Evolutionary conservation across 1,284 basidiomycete species (phyloP).

Genomic region (Mycena citricolor): DNA sequence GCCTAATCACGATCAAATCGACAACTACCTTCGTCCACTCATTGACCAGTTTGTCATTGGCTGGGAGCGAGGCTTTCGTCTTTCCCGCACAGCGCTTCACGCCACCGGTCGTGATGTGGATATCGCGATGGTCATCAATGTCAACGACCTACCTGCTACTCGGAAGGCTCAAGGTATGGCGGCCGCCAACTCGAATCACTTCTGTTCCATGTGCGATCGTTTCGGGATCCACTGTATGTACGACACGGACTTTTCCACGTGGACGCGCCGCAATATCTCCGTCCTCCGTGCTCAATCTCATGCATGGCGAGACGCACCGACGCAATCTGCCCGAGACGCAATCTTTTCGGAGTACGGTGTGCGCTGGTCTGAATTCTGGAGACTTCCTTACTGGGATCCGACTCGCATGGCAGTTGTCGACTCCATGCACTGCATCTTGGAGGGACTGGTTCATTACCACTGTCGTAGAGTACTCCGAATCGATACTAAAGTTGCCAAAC

Average conservation of each 20-base stretch:
- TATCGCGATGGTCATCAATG: constrained; percentile 25
- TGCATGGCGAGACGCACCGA: constrained; percentile 31
- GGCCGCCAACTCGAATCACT: constrained; percentile 24
- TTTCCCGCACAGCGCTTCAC: constrained; percentile 20
- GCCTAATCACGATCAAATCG: constrained; percentile 24
- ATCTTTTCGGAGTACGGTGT: constrained; percentile 31
- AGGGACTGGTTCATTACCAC: constrained; percentile 30
- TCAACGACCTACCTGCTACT: constrained; percentile 32
- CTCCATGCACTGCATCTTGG: constrained; percentile 36
- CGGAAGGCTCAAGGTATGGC: constrained; percentile 26
- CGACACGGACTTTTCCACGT: constrained; percentile 12
- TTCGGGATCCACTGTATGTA: constrained; percentile 24
- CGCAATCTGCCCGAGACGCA: constrained; percentile 20
- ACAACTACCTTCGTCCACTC: constrained; percentile 26
- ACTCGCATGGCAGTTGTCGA: constrained; percentile 34
- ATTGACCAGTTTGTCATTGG: constrained; percentile 23
- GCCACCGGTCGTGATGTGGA: constrained; percentile 3
- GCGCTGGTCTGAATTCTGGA: constrained; percentile 36
- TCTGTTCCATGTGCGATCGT: constrained; percentile 31
- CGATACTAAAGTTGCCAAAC: constrained; percentile 17
- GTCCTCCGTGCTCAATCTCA: constrained; percentile 23
- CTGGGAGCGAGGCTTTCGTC: constrained; percentile 24
- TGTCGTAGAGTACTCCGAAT: constrained; percentile 22
- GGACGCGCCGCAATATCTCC: constrained; percentile 9
- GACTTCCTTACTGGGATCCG: constrained; percentile 41